Evolutionary conservation across 495 filamentous ascomycete species (phyloP), one percentile per base, ranked within the genome.

Genomic region (Haplographium delicatum): DNA sequence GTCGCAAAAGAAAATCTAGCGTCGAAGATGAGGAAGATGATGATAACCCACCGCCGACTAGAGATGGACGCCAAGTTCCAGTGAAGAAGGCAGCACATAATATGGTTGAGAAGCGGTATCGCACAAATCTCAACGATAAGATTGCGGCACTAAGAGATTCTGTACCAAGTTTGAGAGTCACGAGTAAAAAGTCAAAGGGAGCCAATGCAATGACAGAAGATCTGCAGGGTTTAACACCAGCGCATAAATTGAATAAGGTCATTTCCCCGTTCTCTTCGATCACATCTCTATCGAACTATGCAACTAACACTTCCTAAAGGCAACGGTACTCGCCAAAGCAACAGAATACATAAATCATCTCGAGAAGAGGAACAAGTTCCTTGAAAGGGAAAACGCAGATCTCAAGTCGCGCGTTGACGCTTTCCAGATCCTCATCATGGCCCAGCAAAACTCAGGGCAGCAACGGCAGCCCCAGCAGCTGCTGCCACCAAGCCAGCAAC

Each of bases 11-110:
- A 8, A 61, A 61, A 46, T 45, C 40, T 15, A 50, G 8, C 37
- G 28, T 39, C 3, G 54, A 52, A 18, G 54, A 58, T n/a, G 47
- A 57, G 8, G 58, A 53, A 9, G 54, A 53, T 6, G 49, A 53
- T 2, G 51, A 54, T 11, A 27, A 28, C 13, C 46, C 50, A 13
- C 38, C 44, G 1, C 28, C 34, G 4, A 44, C 37, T 1, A 13
- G 15, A 10, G 44, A 47, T 18, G 35, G 39, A 4, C 28, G 38
- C 11, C 81, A 84, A 27, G 81, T 82, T 28, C 86, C 89, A 2
- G 78, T 88, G 7, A 95, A 95, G 73, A 96, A 96, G 73, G 91
- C 89, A 44, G 88, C 91, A n/a, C 93, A 98, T 63, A 96, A 96
- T 61, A 90, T 95, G 76, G 94, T 98, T 49, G 93, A 98, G 68